These are phyloP conservation scores for Medicago lupulina DNA, from an alignment of 306 rosid genomes.

Conservation along the genomic window DNA sequence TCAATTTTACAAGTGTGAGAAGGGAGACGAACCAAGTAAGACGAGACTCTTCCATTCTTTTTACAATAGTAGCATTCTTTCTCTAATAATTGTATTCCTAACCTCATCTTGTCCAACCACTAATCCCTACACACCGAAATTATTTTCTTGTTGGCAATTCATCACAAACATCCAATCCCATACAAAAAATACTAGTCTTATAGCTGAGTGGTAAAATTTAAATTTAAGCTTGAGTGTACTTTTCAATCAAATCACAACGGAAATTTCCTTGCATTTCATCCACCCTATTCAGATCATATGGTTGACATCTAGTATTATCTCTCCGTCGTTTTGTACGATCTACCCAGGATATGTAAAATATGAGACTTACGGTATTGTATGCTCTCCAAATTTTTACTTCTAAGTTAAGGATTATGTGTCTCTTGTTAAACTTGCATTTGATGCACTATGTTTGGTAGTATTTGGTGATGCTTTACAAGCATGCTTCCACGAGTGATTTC, in stretches of 20 bases:
- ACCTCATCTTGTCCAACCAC: background rate
- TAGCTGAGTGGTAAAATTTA: background rate
- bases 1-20: slow-evolving; percentile 9
- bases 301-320: background rate
- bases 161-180: background rate
- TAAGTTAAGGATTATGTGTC: background rate
- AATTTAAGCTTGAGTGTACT: background rate
- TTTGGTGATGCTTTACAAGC: slow-evolving; percentile 7
- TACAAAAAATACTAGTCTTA: background rate
- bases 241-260: background rate
- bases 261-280: background rate
- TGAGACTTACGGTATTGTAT: slow-evolving; percentile 11
- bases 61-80: background rate
- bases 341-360: background rate
- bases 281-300: background rate
- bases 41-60: background rate
- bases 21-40: background rate
- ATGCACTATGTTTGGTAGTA: background rate
- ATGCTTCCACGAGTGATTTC: slow-evolving; percentile 33
- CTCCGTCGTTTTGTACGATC: background rate
- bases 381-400: background rate
- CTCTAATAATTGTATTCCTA: slow-evolving; percentile 16
- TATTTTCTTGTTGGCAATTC: background rate
- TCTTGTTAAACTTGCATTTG: background rate
- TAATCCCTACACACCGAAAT: slow-evolving; percentile 2